phyloP scores from a whole-genome alignment of 2,329 filamentous ascomycete species.

The Thelonectria blattea region DNA sequence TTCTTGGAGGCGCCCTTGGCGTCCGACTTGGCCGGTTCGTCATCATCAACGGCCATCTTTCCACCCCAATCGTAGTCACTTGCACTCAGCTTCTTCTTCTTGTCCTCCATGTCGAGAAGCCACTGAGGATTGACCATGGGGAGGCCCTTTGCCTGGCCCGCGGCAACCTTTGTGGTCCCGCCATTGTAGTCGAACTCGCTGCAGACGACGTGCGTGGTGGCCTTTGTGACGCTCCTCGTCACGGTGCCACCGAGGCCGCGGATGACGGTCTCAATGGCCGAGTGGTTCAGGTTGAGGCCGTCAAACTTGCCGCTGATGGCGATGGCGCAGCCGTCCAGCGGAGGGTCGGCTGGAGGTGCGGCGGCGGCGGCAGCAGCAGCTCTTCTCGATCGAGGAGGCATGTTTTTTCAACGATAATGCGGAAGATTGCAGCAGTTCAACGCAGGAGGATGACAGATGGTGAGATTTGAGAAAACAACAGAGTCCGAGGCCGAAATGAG shows the following conservation, averaged over 20 bases:
- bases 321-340: constrained; percentile 57
- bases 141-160: constrained; percentile 54
- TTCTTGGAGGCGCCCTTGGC: constrained; percentile 35
- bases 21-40: constrained; percentile 29
- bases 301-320: constrained; percentile 67
- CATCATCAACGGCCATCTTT: constrained; percentile 34
- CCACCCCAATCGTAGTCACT: constrained; percentile 40
- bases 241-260: constrained; percentile 56
- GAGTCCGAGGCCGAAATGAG: constrained; percentile 11
- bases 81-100: constrained; percentile 33
- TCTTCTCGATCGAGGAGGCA: constrained; percentile 30
- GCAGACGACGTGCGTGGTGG: constrained; percentile 64
- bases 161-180: constrained; percentile 56
- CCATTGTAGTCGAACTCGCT: constrained; percentile 58
- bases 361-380: constrained; percentile 24
- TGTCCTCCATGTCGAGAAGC: constrained; percentile 61
- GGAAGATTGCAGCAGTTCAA: not conserved
- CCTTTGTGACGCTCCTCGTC: constrained; percentile 53
- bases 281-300: constrained; percentile 57
- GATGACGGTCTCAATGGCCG: constrained; percentile 53
- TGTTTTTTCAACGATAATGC: constrained; percentile 12
- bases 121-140: constrained; percentile 66
- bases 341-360: constrained; percentile 33
- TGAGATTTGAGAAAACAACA: not conserved
- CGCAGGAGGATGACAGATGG: not conserved